Evolutionary conservation across 2,329 filamentous ascomycete species (phyloP).

Genomic region (Arachnopeziza araneosa): DNA sequence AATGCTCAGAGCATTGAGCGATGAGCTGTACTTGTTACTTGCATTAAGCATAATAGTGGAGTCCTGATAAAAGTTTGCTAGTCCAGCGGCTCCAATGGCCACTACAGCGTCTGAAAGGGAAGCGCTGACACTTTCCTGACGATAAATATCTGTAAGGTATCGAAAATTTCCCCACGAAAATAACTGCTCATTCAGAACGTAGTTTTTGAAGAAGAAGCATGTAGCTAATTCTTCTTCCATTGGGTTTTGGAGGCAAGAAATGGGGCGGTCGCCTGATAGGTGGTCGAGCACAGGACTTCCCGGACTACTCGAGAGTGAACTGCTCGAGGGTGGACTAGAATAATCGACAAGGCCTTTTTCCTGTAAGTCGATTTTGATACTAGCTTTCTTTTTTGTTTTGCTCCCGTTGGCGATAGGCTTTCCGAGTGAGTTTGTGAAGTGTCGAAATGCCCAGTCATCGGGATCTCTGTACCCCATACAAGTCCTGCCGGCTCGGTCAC

Average conservation of each 20-base stretch:
- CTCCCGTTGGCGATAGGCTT: constrained; percentile 34
- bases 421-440: neutral
- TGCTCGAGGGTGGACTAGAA: neutral
- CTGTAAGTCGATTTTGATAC: constrained; percentile 9
- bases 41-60: constrained; percentile 13
- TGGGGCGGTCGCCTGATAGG: neutral
- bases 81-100: constrained; percentile 20
- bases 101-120: constrained; percentile 17
- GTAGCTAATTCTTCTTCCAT: constrained; percentile 20
- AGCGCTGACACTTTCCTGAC: constrained; percentile 41
- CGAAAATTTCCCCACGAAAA: constrained; percentile 16
- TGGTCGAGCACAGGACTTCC: neutral
- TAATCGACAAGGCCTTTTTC: neutral
- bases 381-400: constrained; percentile 28
- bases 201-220: constrained; percentile 26
- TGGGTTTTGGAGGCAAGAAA: neutral
- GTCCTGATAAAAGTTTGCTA: constrained; percentile 20
- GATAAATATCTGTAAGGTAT: constrained; percentile 20
- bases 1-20: constrained; percentile 14
- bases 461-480: constrained; percentile 52
- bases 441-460: constrained; percentile 50
- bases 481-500: constrained; percentile 43
- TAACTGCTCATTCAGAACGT: constrained; percentile 15
- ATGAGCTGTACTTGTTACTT: constrained; percentile 18
- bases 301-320: neutral